phyloP scores from a whole-genome alignment of 2,329 filamentous ascomycete species.

The Diplocarpon mali region DNA sequence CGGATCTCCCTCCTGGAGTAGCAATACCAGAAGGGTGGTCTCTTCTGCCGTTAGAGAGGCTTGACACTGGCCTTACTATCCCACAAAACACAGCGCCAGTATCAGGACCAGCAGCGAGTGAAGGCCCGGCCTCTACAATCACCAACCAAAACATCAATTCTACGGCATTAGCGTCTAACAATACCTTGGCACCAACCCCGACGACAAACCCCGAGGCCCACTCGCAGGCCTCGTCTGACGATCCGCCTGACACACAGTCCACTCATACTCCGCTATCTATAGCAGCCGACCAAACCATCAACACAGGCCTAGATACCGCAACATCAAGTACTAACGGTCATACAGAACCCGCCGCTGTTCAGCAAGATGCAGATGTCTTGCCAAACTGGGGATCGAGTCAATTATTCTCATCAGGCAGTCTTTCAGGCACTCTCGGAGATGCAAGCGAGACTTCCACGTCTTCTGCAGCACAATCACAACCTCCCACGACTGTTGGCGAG shows the following conservation, averaged over 20 bases:
- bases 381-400: conserved; percentile 21
- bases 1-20: conserved; percentile 53
- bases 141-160: conserved; percentile 20
- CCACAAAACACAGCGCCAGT: conserved; percentile 8
- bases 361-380: conserved; percentile 12
- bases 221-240: conserved; percentile 18
- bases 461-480: background rate
- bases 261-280: conserved; percentile 19
- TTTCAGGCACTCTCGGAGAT: background rate
- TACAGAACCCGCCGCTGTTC: conserved; percentile 5
- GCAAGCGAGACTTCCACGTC: conserved; percentile 1
- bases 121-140: conserved; percentile 19
- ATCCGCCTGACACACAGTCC: conserved; percentile 21
- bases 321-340: conserved; percentile 9
- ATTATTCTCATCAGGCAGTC: conserved; percentile 16
- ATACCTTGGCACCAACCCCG: conserved; percentile 19
- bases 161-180: conserved; percentile 21
- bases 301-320: conserved; percentile 8
- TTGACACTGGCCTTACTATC: conserved; percentile 16
- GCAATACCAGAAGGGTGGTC: conserved; percentile 55
- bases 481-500: background rate
- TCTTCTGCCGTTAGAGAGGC: conserved; percentile 47
- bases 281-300: conserved; percentile 17
- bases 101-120: conserved; percentile 15
- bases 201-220: conserved; percentile 15